Base-by-base conservation (phyloP, 345 rosid genomes). In the Populus euphratica region DNA sequence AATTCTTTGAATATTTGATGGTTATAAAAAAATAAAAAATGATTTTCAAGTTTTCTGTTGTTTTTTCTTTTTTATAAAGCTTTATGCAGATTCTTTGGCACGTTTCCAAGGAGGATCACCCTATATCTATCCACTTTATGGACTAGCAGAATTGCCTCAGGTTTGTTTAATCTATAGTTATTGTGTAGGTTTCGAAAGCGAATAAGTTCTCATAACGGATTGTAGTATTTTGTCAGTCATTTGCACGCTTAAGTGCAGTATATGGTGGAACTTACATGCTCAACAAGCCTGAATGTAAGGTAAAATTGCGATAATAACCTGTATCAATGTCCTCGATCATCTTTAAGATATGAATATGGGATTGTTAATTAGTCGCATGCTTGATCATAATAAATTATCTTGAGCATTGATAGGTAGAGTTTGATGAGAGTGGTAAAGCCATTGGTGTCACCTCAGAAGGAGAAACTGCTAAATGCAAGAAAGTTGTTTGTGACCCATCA, bases 221-320 rank as follows among this genome's bases (percentile, higher is more conserved):
- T 31, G 2, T 68, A 59, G 47, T 43, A 68, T 76, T 75, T 85
- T 72, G 67, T 33, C 81, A 92, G 98, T 97, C 98, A 54, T 96
- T 96, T 83, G 97, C 99, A 0, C 96, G 98, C 44, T 83, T 92
- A 73, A 95, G 98, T 83, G 99, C 97, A 10, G 99, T 95, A 70
- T 93, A 93, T 41, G 96, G 97, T 49, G 97, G 98, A 47, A 93
- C 97, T 73, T 93, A 96, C 92, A 96, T 96, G 99, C 97, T 96
- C 38, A 93, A 90, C 88, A 96, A 93, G 82, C 96, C 97, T 73
- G 92, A 91, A 68, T 93, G 97, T 79, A 93, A 96, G 93, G 99
- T 93, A 82, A 73, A 64, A 56, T 66, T 64, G 31, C 41, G 47
- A 27, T n/a, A n/a, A 59, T 23, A 29, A 54, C 33, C 1, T 8